phyloP scores from a whole-genome alignment of 2,329 filamentous ascomycete genomes.

The Biscogniauxia marginata region DNA sequence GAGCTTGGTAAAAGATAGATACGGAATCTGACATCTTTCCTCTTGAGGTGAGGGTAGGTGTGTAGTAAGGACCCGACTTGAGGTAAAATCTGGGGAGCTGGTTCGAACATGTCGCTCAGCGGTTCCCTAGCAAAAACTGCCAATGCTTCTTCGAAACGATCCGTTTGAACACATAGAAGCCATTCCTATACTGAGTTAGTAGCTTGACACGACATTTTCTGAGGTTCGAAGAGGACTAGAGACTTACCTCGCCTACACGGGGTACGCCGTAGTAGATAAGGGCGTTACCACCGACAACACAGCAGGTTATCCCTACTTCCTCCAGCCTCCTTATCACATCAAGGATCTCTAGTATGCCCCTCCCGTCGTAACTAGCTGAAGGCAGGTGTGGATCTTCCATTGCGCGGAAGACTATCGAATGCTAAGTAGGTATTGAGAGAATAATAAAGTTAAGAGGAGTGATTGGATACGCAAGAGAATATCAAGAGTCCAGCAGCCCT shows the following conservation, averaged over 20 bases:
- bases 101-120: constrained; percentile 1
- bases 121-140: background rate
- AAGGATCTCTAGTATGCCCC: constrained; percentile 2
- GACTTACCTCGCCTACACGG: constrained; percentile 1
- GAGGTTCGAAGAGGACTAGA: background rate
- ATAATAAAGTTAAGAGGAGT: too few species aligned
- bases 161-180: constrained; percentile 5
- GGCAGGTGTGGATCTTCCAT: background rate
- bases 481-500: too few species aligned
- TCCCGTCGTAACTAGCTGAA: constrained; percentile 3
- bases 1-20: constrained; percentile 3
- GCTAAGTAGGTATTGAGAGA: too few species aligned
- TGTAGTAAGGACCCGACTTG: constrained; percentile 1
- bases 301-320: background rate
- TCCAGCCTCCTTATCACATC: constrained; percentile 4
- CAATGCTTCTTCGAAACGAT: constrained; percentile 1
- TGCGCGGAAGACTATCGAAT: too few species aligned
- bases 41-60: constrained; percentile 3
- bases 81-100: constrained; percentile 2
- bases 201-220: background rate
- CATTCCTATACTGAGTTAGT: constrained; percentile 1
- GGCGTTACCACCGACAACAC: constrained; percentile 3
- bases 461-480: too few species aligned
- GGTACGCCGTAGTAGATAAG: constrained; percentile 5
- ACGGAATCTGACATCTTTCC: constrained; percentile 5